Conservation (phyloP, 257 asterid species). For the Avicennia marina region DNA sequence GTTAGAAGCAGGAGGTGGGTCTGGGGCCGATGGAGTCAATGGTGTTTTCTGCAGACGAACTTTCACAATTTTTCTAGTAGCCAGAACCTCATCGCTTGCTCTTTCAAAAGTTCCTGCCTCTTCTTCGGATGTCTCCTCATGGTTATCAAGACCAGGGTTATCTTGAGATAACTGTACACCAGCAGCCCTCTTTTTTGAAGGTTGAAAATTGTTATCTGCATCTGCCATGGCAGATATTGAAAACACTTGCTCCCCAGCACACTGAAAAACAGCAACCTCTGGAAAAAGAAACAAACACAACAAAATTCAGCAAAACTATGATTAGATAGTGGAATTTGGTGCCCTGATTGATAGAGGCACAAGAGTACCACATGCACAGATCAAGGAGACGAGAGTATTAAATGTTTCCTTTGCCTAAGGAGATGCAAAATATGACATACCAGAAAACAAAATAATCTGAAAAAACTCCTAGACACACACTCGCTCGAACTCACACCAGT, state of each 20-base stretch:
- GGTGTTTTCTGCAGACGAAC: conserved; percentile 62
- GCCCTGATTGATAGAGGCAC: neutral
- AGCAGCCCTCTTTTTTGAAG: conserved; percentile 90
- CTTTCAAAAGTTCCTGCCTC: conserved; percentile 30
- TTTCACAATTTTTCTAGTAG: conserved; percentile 77
- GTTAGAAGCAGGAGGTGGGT: conserved; percentile 47
- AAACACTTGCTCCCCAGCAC: neutral
- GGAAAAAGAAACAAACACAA: neutral
- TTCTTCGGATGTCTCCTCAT: conserved; percentile 53
- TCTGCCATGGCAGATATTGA: conserved; percentile 55
- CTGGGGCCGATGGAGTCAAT: conserved; percentile 35
- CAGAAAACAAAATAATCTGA: neutral
- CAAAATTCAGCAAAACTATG: neutral
- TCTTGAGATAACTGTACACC: conserved; percentile 76
- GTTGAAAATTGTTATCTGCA: conserved; percentile 51
- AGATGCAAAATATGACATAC: neutral
- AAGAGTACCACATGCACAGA: neutral
- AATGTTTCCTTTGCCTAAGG: neutral
- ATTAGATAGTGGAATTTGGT: neutral
- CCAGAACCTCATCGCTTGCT: conserved; percentile 88
- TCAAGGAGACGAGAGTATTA: neutral
- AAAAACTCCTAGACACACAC: neutral
- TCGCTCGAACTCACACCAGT: neutral
- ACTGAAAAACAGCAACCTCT: neutral
- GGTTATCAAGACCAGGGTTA: conserved; percentile 84